These are phyloP conservation scores for Nymphaea thermarum DNA, from an alignment of 164 flowering plant species.

Conservation along the genomic window DNA sequence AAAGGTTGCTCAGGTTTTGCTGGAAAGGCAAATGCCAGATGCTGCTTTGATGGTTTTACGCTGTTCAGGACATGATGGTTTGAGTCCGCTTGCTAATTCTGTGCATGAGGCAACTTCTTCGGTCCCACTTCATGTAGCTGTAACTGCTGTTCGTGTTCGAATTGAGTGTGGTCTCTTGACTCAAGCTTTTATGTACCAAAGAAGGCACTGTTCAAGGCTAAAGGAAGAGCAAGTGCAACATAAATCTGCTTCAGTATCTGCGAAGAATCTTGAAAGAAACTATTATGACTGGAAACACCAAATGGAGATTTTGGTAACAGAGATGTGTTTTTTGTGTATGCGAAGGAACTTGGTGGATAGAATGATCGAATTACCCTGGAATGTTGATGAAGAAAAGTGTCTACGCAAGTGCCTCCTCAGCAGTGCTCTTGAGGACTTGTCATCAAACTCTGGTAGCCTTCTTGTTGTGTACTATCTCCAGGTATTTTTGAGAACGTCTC, in stretches of 20 bases:
- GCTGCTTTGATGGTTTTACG: constrained; percentile 85
- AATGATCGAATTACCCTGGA: constrained; percentile 95
- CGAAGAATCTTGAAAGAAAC: constrained; percentile 14
- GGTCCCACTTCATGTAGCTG: constrained; percentile 67
- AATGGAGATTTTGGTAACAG: constrained; percentile 70
- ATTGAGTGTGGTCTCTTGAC: constrained; percentile 89
- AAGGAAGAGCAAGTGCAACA: constrained; percentile 40
- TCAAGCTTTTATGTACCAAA: constrained; percentile 88
- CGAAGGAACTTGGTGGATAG: constrained; percentile 71
- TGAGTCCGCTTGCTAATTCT: constrained; percentile 12
- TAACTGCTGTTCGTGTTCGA: constrained; percentile 76
- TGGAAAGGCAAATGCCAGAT: constrained; percentile 79
- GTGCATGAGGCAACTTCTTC: constrained; percentile 30
- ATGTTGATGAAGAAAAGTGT: constrained; percentile 75
- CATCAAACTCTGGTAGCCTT: constrained; percentile 59
- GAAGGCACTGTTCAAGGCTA: constrained; percentile 46
- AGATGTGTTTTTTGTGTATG: constrained; percentile 79
- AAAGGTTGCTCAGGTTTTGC: constrained; percentile 77
- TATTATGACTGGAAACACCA: constrained; percentile 36
- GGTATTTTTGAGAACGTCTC: constrained; percentile 25
- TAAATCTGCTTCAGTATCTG: constrained; percentile 16
- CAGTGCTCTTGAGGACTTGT: constrained; percentile 48
- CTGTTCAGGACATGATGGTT: constrained; percentile 74
- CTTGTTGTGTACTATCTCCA: constrained; percentile 89
- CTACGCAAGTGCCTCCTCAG: constrained; percentile 74